Evolutionary conservation across 2,329 filamentous ascomycete genomes (phyloP).

Genomic region (Fusarium buxicola): DNA sequence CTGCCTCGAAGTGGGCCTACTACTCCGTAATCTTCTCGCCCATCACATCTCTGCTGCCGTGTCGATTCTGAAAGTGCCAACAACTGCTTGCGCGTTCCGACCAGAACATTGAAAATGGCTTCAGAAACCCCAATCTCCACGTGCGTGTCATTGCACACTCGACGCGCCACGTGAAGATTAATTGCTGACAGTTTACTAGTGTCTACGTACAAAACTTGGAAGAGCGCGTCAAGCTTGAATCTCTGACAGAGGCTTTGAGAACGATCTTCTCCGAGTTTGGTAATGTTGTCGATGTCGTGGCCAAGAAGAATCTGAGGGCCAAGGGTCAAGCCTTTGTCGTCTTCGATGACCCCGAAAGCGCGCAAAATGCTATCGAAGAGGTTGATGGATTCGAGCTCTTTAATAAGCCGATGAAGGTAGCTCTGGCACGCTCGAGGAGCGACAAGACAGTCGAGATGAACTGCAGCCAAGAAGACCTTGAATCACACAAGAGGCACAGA

Average conservation of each 20-base stretch:
- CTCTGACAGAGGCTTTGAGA: slow-evolving; percentile 77
- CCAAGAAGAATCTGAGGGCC: slow-evolving; percentile 89
- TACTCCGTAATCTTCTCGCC: too few species aligned
- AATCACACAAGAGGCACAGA: slow-evolving; percentile 85
- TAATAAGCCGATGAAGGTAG: slow-evolving; percentile 87
- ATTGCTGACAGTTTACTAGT: slow-evolving; percentile 58
- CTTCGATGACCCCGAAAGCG: slow-evolving; percentile 84
- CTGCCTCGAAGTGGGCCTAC: too few species aligned
- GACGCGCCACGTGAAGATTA: slow-evolving; percentile 62
- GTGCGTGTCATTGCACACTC: slow-evolving; percentile 80
- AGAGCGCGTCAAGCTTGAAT: slow-evolving; percentile 87
- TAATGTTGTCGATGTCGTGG: slow-evolving; percentile 83
- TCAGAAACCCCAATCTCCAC: slow-evolving; percentile 67
- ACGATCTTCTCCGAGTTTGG: slow-evolving; percentile 92
- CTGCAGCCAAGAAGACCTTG: slow-evolving; percentile 83
- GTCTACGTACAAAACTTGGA: slow-evolving; percentile 87
- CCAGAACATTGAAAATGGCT: slow-evolving; percentile 47
- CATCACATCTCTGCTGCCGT: not conserved
- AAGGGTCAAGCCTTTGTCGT: slow-evolving; percentile 98
- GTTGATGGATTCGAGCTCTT: slow-evolving; percentile 94
- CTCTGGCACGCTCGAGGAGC: slow-evolving; percentile 83
- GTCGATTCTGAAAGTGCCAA: too few species aligned
- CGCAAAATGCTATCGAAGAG: slow-evolving; percentile 84
- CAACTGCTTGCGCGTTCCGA: not conserved
- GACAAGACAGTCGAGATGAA: slow-evolving; percentile 85